Base-by-base conservation (phyloP, 2,329 filamentous ascomycete genomes). In the Akanthomyces uredinophilus region DNA sequence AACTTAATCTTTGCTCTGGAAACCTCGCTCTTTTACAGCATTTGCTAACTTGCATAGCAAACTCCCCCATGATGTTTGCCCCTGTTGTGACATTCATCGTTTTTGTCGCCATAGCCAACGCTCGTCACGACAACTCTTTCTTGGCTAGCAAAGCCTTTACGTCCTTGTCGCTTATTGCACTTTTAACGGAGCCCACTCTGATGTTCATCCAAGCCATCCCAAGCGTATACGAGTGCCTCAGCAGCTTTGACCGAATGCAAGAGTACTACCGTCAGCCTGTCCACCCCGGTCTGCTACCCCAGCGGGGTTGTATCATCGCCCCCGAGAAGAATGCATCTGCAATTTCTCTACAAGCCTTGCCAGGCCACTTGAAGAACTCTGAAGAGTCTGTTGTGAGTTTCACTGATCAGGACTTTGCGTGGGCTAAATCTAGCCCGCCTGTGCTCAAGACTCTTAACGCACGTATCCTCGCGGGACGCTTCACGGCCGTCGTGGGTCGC, bases 201-300 rank as follows among this genome's bases (percentile, higher is more conserved):
- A 16, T 20, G 63, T 5, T 64, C 58, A 4, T 64, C 67, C 52
- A 62, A 18, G 22, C 60, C 3, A 41, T 57, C 7, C 60, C 52
- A 3, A 35, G 27, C 16, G 37, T 62, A 8, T 39, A 27, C 10
- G 14, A 62, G 14, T 16, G 61, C 68, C 32, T 70, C 14, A 68
- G 65, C 18, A 64, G 65, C 35, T 71, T 71, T 39, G 64, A 67
- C 27, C 63, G 69, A 39, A 67, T 71, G 10, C 64, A 71, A 20
- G 56, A 24, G 7, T 68, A 65, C 24, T 67, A 43, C 37, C 46
- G 32, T 3, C 24, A 55, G 52, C 43, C 53, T 18, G 35, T 14
- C 3, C 52, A 62, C 22, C 29, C 43, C 14, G 37, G 32, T 11
- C 39, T 60, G n/a, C n/a, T 60, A 5, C 13, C 39, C 5, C n/a